These are phyloP conservation scores for Brassica hybrid DNA, from an alignment of 441 rosid species.

Conservation along the genomic window DNA sequence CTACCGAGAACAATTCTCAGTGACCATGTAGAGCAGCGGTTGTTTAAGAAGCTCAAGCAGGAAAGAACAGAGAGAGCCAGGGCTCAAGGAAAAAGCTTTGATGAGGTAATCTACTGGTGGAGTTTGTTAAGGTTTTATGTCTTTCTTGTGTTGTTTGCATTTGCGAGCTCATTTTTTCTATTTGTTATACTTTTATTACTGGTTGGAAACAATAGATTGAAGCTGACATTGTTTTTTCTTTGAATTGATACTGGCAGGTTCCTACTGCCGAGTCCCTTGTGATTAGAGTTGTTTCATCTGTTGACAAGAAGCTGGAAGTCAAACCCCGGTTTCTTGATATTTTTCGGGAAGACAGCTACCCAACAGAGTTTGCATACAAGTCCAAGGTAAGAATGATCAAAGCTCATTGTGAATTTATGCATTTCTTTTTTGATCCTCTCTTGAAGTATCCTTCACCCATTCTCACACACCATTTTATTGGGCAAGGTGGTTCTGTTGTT, in stretches of 20 bases:
- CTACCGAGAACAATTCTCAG: slow-evolving; percentile 96
- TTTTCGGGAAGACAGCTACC: slow-evolving; percentile 92
- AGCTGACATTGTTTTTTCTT: slow-evolving; percentile 21
- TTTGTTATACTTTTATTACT: no score
- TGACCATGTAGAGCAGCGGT: slow-evolving; percentile 95
- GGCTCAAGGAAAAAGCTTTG: slow-evolving; percentile 78
- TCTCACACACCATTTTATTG: slow-evolving; percentile 23
- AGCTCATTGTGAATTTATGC: slow-evolving; percentile 2
- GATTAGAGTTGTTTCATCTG: slow-evolving; percentile 98
- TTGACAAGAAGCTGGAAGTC: slow-evolving; percentile 98
- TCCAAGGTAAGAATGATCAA: slow-evolving; percentile 72
- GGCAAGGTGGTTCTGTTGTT: slow-evolving; percentile 90
- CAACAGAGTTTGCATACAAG: slow-evolving; percentile 91
- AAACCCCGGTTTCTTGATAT: slow-evolving; percentile 94
- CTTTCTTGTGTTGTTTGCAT: slow-evolving; percentile 16
- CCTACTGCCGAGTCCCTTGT: slow-evolving; percentile 97
- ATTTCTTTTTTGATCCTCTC: background rate
- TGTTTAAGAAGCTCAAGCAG: slow-evolving; percentile 75
- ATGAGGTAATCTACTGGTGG: slow-evolving; percentile 69
- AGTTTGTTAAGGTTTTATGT: slow-evolving; percentile 20
- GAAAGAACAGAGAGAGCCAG: slow-evolving; percentile 95
- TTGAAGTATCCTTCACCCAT: background rate
- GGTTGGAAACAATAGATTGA: slow-evolving; percentile 14
- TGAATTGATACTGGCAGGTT: slow-evolving; percentile 57
- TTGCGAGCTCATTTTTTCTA: background rate